Base-by-base conservation (phyloP, 192 early-diverging fungal genomes). In the Backusella australiensis region DNA sequence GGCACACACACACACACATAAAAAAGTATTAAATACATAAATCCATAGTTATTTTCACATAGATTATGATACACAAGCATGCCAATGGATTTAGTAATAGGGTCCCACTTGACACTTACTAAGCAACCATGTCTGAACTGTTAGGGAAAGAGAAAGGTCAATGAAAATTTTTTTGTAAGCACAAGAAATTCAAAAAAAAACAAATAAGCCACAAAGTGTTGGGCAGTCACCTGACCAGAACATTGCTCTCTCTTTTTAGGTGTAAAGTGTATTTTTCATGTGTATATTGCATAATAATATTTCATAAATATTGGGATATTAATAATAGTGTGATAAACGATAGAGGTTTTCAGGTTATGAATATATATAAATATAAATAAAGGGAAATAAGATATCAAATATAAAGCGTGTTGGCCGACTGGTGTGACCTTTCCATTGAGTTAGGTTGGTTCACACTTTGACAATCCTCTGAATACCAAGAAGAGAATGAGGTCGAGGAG, bases 121-220 rank as follows among this genome's bases (percentile, higher is more conserved):
- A 75, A 75, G 73, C 73, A 36, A 75, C 73, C 73, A 75, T 75
- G 72, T 73, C 42, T 34, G 44, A 72, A 72, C 70, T 72, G 70
- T 46, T 72, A 34, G 39, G 44, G 70, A 72, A 72, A 72, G 70
- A 72, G 70, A 32, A 44, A 44, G 70, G 39, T 46, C 70, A 46
- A 42, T 46, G 42, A 72, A 72, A 72, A 46, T 32, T 32, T 71
- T 42, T 71, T 71, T 29, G 69, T 63, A 63, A 29, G 56, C 56
- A 63, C 56, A 29, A 63, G 26, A 63, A 63, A 29, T 29, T 12
- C 21, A 63, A 63, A 63, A 59, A 59, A 63, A 63, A 63, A 63
- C 56, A 29, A 63, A 63, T 29, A 63, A 63, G 56, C 56, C 56
- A 63, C 56, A 63, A 63, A 26, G 11, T 3, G 9, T 26, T 29